phyloP scores from a whole-genome alignment of 352 stramenopile species.

The Phytopythium montanum region DNA sequence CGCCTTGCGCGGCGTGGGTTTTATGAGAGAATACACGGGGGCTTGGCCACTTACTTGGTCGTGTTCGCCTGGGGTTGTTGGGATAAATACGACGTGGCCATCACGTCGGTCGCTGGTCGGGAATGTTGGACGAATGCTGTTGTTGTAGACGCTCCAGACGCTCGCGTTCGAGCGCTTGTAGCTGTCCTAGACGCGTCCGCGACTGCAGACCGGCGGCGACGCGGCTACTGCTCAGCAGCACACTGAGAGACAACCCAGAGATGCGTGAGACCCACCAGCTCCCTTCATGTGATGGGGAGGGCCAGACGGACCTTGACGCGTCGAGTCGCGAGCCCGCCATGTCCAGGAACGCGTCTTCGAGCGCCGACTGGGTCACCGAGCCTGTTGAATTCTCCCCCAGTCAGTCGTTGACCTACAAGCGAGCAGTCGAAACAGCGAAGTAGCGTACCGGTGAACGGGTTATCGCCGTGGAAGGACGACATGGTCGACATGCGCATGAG shows the following conservation, averaged over 20 bases:
- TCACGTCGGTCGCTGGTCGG: not conserved
- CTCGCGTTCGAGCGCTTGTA: conserved; percentile 19
- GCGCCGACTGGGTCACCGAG: conserved; percentile 75
- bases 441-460: conserved; percentile 37
- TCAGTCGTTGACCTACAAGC: not conserved
- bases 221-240: conserved; percentile 62
- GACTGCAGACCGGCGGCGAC: conserved; percentile 24
- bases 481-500: conserved; percentile 51
- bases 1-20: not conserved
- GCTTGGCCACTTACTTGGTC: not conserved
- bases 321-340: conserved; percentile 79
- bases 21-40: conserved; percentile 6
- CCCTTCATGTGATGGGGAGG: not conserved
- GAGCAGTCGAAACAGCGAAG: not conserved
- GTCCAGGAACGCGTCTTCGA: conserved; percentile 84
- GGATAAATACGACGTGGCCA: not conserved
- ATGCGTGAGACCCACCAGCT: not conserved
- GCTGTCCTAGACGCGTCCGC: conserved; percentile 18
- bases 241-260: conserved; percentile 15
- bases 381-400: conserved; percentile 10
- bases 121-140: not conserved
- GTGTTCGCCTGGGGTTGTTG: not conserved
- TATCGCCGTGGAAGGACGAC: conserved; percentile 57
- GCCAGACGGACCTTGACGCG: conserved; percentile 38
- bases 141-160: conserved; percentile 3